Percentiles rank a stretch among this genome's conserved stretches.
Evolutionary conservation across 2,329 filamentous ascomycete species (phyloP).

Genomic region (Xylariaceae sp.): DNA sequence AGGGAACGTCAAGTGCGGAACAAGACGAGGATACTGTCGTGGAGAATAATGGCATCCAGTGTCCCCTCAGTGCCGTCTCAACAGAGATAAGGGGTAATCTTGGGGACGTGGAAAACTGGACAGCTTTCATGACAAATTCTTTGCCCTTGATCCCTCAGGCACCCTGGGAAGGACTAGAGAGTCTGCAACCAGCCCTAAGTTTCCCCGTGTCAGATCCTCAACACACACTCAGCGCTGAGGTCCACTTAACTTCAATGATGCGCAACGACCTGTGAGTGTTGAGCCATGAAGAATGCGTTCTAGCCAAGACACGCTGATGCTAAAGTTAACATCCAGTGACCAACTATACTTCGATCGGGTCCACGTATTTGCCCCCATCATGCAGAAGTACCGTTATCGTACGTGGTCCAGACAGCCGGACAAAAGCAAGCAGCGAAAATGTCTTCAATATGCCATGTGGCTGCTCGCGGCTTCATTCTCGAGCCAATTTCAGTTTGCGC

Average conservation of each 20-base stretch:
- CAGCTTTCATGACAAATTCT: no score
- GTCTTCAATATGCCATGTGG: conserved; percentile 29
- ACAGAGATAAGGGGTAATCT: no score
- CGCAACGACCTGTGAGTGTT: conserved; percentile 10
- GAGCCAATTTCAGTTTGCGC: conserved; percentile 22
- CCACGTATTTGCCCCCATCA: conserved; percentile 23
- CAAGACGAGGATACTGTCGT: background rate
- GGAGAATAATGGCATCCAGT: background rate
- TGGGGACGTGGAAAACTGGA: no score
- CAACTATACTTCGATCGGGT: conserved; percentile 25
- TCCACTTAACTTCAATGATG: conserved; percentile 11
- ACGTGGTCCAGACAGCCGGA: conserved; percentile 13
- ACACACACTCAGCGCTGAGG: no score
- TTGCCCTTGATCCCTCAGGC: no score
- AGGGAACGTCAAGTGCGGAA: background rate
- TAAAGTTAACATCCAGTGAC: conserved; percentile 7
- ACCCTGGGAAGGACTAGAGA: no score
- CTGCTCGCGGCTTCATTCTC: conserved; percentile 25
- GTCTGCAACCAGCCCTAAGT: no score
- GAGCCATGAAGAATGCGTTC: background rate
- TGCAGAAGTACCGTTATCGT: conserved; percentile 22
- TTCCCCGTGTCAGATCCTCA: no score
- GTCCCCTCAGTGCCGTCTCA: no score
- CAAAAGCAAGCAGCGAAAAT: conserved; percentile 13
- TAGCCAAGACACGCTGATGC: background rate